phyloP scores from a whole-genome alignment of 345 rosid species.

The Linum lewisii region DNA sequence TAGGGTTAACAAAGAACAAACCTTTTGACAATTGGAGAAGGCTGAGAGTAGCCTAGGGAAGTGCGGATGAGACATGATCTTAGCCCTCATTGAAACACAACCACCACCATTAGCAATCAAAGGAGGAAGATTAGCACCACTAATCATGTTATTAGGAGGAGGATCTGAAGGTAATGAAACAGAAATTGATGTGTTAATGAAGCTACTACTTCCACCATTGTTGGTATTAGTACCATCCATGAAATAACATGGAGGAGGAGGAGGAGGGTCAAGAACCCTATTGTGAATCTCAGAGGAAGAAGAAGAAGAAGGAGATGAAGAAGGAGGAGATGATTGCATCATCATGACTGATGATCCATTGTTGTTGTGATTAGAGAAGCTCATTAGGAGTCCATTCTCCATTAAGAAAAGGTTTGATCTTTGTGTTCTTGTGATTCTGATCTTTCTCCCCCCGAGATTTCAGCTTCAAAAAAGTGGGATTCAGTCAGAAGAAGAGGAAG shows the following conservation, averaged over 20 bases:
- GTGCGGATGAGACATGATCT: slow-evolving; percentile 98
- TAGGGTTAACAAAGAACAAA: slow-evolving; percentile 15
- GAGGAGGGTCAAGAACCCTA: neutral
- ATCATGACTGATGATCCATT: neutral
- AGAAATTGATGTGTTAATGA: neutral
- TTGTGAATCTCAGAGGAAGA: neutral
- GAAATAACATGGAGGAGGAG: neutral
- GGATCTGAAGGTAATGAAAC: neutral
- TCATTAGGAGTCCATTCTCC: neutral
- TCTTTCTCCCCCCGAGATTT: neutral
- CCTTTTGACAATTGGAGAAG: slow-evolving; percentile 94
- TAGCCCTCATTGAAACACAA: slow-evolving; percentile 45
- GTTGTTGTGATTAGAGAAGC: too few relatives aligned
- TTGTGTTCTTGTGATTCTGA: too few relatives aligned
- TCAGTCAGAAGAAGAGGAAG: too few relatives aligned
- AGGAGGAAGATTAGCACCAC: neutral
- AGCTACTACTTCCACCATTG: neutral
- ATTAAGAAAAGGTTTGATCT: too few relatives aligned
- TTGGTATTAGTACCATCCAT: neutral
- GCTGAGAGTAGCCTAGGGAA: slow-evolving; percentile 86
- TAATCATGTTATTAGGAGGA: neutral
- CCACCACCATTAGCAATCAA: neutral
- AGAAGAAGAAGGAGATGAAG: neutral
- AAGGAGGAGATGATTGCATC: neutral
- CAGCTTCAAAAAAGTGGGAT: neutral